A percentile compares a stretch with the other conserved stretches of the same genome.
These are phyloP conservation scores for Kuraishia capsulata DNA, from an alignment of 805 yeast genomes.

Conservation along the genomic window DNA sequence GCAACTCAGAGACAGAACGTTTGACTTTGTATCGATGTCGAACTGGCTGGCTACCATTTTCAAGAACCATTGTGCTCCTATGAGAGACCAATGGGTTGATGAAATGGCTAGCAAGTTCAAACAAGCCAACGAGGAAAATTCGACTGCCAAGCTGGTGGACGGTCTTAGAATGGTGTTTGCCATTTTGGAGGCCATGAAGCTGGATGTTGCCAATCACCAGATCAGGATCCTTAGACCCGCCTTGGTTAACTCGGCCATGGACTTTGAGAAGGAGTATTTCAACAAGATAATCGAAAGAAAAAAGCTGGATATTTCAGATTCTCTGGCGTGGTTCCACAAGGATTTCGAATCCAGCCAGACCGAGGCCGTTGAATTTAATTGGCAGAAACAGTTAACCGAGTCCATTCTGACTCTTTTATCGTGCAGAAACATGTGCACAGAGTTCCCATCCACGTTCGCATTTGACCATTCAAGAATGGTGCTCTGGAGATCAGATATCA, in stretches of 20 bases:
- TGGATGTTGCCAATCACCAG: constrained; percentile 93
- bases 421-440: constrained; percentile 72
- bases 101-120: constrained; percentile 61
- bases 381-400: constrained; percentile 21
- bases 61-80: constrained; percentile 90
- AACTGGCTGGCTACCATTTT: constrained; percentile 70
- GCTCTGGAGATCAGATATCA: constrained; percentile 72
- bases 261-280: constrained; percentile 82
- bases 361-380: background rate
- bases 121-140: constrained; percentile 30
- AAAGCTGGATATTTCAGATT: constrained; percentile 50
- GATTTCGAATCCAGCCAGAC: constrained; percentile 14
- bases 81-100: constrained; percentile 86
- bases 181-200: constrained; percentile 86
- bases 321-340: constrained; percentile 57
- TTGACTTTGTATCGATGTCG: constrained; percentile 63
- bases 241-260: constrained; percentile 77
- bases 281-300: constrained; percentile 40
- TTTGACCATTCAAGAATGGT: constrained; percentile 80
- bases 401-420: constrained; percentile 57
- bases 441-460: constrained; percentile 75
- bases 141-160: constrained; percentile 49
- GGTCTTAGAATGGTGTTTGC: constrained; percentile 74
- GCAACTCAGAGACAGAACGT: constrained; percentile 61
- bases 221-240: constrained; percentile 79